These are phyloP conservation scores for Candida buenavistaensis DNA, from an alignment of 1,139 yeast genomes.

Conservation along the genomic window DNA sequence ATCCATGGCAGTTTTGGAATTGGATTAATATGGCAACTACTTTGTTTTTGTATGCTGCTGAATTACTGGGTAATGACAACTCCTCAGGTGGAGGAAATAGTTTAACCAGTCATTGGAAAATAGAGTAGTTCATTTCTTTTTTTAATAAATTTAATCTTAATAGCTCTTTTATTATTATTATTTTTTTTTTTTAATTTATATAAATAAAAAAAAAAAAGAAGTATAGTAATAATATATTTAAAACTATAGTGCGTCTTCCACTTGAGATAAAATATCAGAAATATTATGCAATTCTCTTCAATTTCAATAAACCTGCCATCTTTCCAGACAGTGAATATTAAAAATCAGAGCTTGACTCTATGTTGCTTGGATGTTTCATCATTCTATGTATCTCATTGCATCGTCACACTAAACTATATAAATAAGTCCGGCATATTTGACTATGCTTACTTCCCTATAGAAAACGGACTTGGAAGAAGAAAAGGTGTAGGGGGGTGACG, in stretches of 20 bases:
- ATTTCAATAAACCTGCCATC: conserved; percentile 39
- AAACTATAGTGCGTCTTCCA: too few species aligned
- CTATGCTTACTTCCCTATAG: conserved; percentile 43
- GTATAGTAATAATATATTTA: too few species aligned
- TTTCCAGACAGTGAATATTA: conserved; percentile 50
- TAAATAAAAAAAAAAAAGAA: conserved; percentile 13
- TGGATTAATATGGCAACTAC: conserved; percentile 90
- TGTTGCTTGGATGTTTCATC: conserved; percentile 82
- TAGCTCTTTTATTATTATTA: conserved; percentile 4
- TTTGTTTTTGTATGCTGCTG: conserved; percentile 74
- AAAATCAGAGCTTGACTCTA: conserved; percentile 92
- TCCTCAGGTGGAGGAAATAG: conserved; percentile 31
- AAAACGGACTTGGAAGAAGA: conserved; percentile 29
- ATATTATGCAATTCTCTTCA: conserved; percentile 41
- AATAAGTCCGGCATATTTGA: conserved; percentile 67
- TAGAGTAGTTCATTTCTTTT: conserved; percentile 25
- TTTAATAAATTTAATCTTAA: conserved; percentile 1
- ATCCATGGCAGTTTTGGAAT: conserved; percentile 94
- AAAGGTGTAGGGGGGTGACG: conserved; percentile 32
- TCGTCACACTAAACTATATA: not conserved
- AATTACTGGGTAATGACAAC: conserved; percentile 51
- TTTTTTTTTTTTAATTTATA: conserved; percentile 5
- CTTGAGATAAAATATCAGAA: conserved; percentile 26
- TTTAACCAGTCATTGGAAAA: conserved; percentile 45
- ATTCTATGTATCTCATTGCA: conserved; percentile 25